A percentile compares a stretch with the other conserved stretches of the same genome.
Evolutionary conservation across 1,139 yeast genomes (phyloP).

Genomic region (Debaryomyces sp.): DNA sequence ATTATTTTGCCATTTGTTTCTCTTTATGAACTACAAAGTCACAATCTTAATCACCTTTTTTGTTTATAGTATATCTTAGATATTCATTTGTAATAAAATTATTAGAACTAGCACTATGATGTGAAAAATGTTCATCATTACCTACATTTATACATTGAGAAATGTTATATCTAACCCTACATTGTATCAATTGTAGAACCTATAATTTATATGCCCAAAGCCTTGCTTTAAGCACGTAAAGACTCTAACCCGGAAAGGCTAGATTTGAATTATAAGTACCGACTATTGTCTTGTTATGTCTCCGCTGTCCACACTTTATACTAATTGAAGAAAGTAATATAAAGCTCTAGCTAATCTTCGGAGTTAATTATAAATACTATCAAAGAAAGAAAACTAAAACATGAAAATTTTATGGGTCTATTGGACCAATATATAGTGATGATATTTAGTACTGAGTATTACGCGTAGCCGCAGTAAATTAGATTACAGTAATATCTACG

Average conservation of each 20-base stretch:
- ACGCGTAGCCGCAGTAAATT: background rate
- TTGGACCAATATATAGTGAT: background rate
- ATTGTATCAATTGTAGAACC: conserved; percentile 9
- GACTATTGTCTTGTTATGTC: conserved; percentile 39
- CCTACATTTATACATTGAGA: background rate
- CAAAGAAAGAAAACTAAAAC: conserved; percentile 18
- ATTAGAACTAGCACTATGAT: background rate
- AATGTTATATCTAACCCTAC: background rate
- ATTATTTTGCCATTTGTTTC: background rate
- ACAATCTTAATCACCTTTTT: conserved; percentile 1
- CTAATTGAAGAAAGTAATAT: conserved; percentile 39
- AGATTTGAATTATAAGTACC: conserved; percentile 10
- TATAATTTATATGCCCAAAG: conserved; percentile 8
- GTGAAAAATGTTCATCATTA: background rate
- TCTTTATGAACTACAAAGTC: background rate
- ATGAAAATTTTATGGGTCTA: conserved; percentile 4
- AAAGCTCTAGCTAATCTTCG: conserved; percentile 63
- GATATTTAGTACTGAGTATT: background rate
- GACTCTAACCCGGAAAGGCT: conserved; percentile 6
- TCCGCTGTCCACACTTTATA: conserved; percentile 75
- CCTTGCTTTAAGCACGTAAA: conserved; percentile 5
- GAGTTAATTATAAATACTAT: conserved; percentile 40
- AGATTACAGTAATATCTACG: background rate
- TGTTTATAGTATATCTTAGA: conserved; percentile 1
- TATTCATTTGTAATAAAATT: conserved; percentile 4